Evolutionary conservation across 257 asterid species (phyloP).

Genomic region (Plantago ovata): DNA sequence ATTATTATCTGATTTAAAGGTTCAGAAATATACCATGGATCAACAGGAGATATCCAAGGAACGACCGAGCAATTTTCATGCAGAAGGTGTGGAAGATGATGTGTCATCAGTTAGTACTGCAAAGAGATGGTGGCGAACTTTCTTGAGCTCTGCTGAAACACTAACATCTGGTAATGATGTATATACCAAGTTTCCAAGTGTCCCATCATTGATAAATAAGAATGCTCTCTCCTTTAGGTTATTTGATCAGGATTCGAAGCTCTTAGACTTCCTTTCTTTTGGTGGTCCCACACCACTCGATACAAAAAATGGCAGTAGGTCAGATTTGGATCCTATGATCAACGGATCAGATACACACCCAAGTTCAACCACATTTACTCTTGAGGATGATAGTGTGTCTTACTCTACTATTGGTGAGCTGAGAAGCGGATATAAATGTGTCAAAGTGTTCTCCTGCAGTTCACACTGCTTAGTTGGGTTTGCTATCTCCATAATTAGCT

Average conservation of each 20-base stretch:
- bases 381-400: constrained; percentile 30
- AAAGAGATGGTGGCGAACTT: constrained; percentile 66
- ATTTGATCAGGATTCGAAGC: constrained; percentile 49
- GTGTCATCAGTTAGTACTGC: constrained; percentile 32
- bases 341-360: constrained; percentile 23
- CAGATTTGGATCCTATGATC: constrained; percentile 27
- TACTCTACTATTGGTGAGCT: constrained; percentile 26
- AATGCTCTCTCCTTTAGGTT: constrained; percentile 61
- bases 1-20: constrained; percentile 26
- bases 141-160: constrained; percentile 52
- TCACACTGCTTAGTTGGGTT: constrained; percentile 74
- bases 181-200: constrained; percentile 59
- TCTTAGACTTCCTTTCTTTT: constrained; percentile 48
- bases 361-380: constrained; percentile 15
- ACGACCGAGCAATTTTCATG: constrained; percentile 22
- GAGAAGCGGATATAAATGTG: constrained; percentile 47
- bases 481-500: constrained; percentile 36
- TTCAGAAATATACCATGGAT: constrained; percentile 25
- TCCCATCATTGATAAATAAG: constrained; percentile 44
- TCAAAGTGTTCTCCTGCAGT: constrained; percentile 67
- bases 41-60: constrained; percentile 23
- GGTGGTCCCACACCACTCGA: constrained; percentile 33
- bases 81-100: constrained; percentile 34
- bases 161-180: constrained; percentile 44
- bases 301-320: constrained; percentile 28